Evolutionary conservation across 768 basidiomycete genomes (phyloP).

Genomic region (Podaxis rugospora): DNA sequence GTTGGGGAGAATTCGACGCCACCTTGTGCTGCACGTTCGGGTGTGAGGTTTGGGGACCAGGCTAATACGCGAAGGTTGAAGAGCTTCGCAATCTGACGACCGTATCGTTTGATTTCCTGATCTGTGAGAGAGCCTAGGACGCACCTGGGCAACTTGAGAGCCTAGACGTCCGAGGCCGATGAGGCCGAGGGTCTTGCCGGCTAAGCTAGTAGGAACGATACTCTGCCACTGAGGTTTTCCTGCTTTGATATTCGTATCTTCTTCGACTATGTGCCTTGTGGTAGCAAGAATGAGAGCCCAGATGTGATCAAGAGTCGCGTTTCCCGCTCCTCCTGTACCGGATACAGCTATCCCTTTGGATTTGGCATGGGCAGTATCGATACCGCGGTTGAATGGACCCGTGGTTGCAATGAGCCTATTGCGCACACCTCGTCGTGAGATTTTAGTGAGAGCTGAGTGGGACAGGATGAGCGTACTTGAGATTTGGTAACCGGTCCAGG

Average conservation of each 20-base stretch:
- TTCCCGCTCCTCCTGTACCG: constrained; percentile 39
- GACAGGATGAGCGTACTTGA: constrained; percentile 29
- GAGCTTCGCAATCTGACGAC: constrained; percentile 47
- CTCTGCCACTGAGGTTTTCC: constrained; percentile 52
- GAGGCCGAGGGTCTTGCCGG: constrained; percentile 54
- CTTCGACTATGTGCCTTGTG: constrained; percentile 42
- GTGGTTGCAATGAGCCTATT: constrained; percentile 54
- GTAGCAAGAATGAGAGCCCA: constrained; percentile 59
- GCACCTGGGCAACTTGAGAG: constrained; percentile 41
- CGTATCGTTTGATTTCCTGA: background rate
- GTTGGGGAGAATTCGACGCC: constrained; percentile 44
- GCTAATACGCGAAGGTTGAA: constrained; percentile 58
- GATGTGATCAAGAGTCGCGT: constrained; percentile 58
- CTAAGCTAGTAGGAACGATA: constrained; percentile 42
- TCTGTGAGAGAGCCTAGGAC: background rate
- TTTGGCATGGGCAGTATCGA: constrained; percentile 44
- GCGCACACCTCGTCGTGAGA: background rate
- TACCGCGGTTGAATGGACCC: constrained; percentile 42
- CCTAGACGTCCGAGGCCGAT: constrained; percentile 62
- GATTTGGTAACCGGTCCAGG: constrained; percentile 51
- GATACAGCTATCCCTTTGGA: constrained; percentile 46
- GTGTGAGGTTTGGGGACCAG: constrained; percentile 65
- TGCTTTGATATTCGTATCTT: constrained; percentile 43
- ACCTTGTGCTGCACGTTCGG: constrained; percentile 46
- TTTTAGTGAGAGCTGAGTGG: background rate